Evolutionary conservation across 2,329 filamentous ascomycete species (phyloP).

Genomic region (Xylariaceae sp.): DNA sequence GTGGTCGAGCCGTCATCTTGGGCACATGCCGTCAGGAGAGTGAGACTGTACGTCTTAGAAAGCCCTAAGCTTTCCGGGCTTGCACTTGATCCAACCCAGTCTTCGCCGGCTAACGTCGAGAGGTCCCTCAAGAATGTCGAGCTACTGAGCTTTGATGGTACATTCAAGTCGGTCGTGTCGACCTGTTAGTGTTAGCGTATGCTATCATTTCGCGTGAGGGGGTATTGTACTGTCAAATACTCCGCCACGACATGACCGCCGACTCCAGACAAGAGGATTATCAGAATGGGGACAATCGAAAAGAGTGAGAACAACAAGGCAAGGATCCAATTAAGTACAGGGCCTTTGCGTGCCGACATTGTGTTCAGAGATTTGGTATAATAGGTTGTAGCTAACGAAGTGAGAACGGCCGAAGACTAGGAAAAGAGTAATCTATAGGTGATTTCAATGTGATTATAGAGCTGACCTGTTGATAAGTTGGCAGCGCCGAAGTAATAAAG

Average conservation of each 20-base stretch:
- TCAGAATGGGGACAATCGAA: conserved; percentile 30
- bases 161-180: conserved; percentile 33
- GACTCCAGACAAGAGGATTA: conserved; percentile 37
- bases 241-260: conserved; percentile 32
- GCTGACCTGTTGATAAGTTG: background rate
- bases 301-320: conserved; percentile 30
- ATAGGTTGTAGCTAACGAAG: background rate
- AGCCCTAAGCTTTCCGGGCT: conserved; percentile 35
- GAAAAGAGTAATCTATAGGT: background rate
- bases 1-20: conserved; percentile 24
- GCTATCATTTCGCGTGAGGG: background rate
- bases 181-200: conserved; percentile 27
- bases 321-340: conserved; percentile 13
- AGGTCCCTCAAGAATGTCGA: conserved; percentile 40
- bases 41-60: conserved; percentile 35
- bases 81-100: conserved; percentile 36
- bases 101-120: conserved; percentile 34
- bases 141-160: conserved; percentile 36
- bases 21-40: conserved; percentile 39
- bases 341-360: conserved; percentile 16
- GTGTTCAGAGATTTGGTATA: background rate
- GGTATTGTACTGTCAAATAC: conserved; percentile 38
- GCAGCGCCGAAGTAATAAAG: conserved; percentile 5
- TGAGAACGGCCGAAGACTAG: background rate
- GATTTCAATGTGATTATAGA: background rate